Evolutionary conservation across 495 filamentous ascomycete species (phyloP), one percentile per base, ranked within the genome.

Genomic region (Podospora bellae-mahoneyi): DNA sequence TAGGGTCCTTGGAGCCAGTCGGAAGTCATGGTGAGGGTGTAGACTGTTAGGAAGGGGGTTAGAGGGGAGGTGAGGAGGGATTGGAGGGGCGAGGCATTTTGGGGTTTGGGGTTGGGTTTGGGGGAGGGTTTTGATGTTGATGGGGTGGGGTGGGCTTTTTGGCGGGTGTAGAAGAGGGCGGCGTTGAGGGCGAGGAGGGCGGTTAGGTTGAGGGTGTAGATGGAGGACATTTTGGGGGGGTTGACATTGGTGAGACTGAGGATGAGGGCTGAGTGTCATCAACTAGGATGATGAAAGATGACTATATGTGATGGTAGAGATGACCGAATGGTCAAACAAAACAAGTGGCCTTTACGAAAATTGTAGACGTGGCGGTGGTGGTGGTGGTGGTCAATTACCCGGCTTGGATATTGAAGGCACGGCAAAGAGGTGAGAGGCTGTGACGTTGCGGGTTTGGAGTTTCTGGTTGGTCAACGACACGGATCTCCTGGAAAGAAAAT

Each of bases 1-100:
- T 82, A 84, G 6, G 85, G 82, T 27, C 84, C 84, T 79, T 87
- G 84, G 56, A 86, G 77, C 83, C 84, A 86, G 71, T 87, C 84
- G n/a, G 84, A 79, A 67, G 78, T 79, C 78, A 81, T 81, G 16
- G 81, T 77, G 7, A 87, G 81, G 32, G 75, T 77, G 65, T 85
- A 87, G 9, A 82, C 83, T 16, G 71, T 55, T 9, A 82, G 70
- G 70, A 83, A 84, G n/a, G 79, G 67, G 62, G 56, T 58, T 4
- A 26, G 0, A 0, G 53, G 26, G 39, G 39, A 48, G 39, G 39
- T 0, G 39, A 48, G 39, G 6, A 48, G 9, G 39, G 39, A 48
- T 9, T 48, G 39, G 39, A 48, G 9, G 2, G 2, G 9, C 6
- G 39, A 48, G 39, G 39, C 39, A 48, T 48, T 3, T 48, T 48